Percentiles rank a stretch among this genome's conserved stretches.
Conservation (phyloP, 2,329 filamentous ascomycete genomes). For the Pseudogymnoascus sp. region DNA sequence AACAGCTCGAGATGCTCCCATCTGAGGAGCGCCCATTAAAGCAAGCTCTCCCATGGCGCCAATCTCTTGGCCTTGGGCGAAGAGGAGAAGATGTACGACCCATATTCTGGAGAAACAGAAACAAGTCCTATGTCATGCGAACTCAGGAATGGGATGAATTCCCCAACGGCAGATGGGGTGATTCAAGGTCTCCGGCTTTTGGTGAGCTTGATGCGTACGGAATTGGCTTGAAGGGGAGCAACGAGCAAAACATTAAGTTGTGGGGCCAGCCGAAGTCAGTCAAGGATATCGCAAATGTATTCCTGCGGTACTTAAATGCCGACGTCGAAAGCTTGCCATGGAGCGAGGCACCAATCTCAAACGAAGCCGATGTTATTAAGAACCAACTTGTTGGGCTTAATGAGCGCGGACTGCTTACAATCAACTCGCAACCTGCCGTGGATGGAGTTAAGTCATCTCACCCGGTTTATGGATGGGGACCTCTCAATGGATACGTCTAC, state of each 20-base stretch:
- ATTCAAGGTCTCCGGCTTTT: conserved; percentile 91
- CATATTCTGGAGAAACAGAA: conserved; percentile 97
- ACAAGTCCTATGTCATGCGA: conserved; percentile 88
- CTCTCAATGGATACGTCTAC: conserved; percentile 91
- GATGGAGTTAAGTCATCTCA: conserved; percentile 84
- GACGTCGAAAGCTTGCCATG: conserved; percentile 79
- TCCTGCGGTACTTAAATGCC: conserved; percentile 76
- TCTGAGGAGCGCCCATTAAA: conserved; percentile 69
- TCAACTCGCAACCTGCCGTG: conserved; percentile 95
- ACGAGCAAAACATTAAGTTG: conserved; percentile 88
- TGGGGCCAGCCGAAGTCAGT: conserved; percentile 82
- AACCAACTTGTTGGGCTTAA: conserved; percentile 74
- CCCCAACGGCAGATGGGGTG: conserved; percentile 96
- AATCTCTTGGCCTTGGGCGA: conserved; percentile 81
- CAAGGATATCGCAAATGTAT: conserved; percentile 72
- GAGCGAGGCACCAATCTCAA: conserved; percentile 82
- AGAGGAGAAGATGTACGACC: conserved; percentile 92
- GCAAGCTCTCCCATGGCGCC: conserved; percentile 91
- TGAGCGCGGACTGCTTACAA: conserved; percentile 76
- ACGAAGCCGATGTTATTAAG: conserved; percentile 72
- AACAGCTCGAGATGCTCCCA: conserved; percentile 77
- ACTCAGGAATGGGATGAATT: conserved; percentile 99
- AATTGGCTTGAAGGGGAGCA: conserved; percentile 86
- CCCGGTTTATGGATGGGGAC: conserved; percentile 87
- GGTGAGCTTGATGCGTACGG: conserved; percentile 92